These are phyloP conservation scores for Mycena filopes DNA, from an alignment of 768 basidiomycete species.

Conservation along the genomic window DNA sequence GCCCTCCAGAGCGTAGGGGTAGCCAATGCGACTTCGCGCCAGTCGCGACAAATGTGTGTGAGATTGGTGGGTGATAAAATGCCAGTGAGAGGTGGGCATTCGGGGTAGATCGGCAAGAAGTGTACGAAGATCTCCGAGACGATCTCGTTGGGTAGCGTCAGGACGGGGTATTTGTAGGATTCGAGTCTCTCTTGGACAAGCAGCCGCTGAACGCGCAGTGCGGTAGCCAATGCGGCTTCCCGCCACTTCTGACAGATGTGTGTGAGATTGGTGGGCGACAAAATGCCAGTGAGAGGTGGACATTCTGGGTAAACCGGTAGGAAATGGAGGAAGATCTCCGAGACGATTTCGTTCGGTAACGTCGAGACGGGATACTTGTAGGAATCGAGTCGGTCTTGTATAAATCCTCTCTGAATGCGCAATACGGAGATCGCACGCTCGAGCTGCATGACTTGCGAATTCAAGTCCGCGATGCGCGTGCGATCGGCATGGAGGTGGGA, in stretches of 20 bases:
- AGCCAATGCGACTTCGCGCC: not conserved
- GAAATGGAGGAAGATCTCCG: not conserved
- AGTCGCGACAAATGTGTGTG: not conserved
- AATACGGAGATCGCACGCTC: not conserved
- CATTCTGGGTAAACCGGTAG: not conserved
- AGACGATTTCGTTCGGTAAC: not conserved
- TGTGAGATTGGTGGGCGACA: not conserved
- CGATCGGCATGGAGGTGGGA: not conserved
- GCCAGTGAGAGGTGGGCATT: not conserved
- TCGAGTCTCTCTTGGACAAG: not conserved
- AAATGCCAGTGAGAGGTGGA: not conserved
- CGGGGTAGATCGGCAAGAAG: conserved; percentile 7
- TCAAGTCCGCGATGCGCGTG: not conserved
- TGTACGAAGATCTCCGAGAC: not conserved
- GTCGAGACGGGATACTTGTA: conserved; percentile 6
- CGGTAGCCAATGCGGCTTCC: not conserved
- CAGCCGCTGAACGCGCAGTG: not conserved
- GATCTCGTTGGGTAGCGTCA: conserved; percentile 6
- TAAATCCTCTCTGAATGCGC: not conserved
- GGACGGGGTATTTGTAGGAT: conserved; percentile 1
- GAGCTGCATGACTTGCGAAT: not conserved
- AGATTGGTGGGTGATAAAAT: not conserved
- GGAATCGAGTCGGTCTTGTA: not conserved
- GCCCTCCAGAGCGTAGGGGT: not conserved
- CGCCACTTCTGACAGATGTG: not conserved